Conservation (phyloP, 2,329 filamentous ascomycete species). For the Chrysoporthe puriensis region DNA sequence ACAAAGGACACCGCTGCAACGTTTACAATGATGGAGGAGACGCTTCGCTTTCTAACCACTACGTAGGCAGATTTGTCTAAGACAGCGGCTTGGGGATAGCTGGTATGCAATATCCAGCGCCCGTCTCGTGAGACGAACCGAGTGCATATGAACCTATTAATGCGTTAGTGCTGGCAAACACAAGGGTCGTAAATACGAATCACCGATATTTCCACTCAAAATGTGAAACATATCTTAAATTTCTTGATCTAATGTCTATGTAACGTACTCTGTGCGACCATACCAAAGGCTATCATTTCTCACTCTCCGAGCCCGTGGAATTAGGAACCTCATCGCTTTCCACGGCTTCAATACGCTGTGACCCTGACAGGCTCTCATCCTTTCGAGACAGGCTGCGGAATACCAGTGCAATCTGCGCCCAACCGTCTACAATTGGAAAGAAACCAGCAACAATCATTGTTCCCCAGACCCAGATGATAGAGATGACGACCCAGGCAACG, state of each 20-base stretch:
- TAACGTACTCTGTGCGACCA: background rate
- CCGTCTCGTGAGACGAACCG: background rate
- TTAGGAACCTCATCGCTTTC: background rate
- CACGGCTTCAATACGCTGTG: conserved; percentile 3
- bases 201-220: background rate
- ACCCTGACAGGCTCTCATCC: background rate
- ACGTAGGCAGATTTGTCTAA: background rate
- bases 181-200: background rate
- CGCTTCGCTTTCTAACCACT: background rate
- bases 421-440: conserved; percentile 54
- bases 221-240: background rate
- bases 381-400: background rate
- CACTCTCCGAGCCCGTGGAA: background rate
- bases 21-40: background rate
- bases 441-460: conserved; percentile 54
- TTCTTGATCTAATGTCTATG: background rate
- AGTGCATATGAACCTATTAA: background rate
- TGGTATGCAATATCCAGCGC: background rate
- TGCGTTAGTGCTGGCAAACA: background rate
- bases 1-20: background rate
- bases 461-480: conserved; percentile 57
- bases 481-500: conserved; percentile 52
- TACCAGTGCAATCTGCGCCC: conserved; percentile 36
- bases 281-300: background rate
- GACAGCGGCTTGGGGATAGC: background rate